Evolutionary conservation across 192 early-diverging fungal genomes (phyloP), one percentile per base, ranked within the genome.

Genomic region (Pilaira anomala): DNA sequence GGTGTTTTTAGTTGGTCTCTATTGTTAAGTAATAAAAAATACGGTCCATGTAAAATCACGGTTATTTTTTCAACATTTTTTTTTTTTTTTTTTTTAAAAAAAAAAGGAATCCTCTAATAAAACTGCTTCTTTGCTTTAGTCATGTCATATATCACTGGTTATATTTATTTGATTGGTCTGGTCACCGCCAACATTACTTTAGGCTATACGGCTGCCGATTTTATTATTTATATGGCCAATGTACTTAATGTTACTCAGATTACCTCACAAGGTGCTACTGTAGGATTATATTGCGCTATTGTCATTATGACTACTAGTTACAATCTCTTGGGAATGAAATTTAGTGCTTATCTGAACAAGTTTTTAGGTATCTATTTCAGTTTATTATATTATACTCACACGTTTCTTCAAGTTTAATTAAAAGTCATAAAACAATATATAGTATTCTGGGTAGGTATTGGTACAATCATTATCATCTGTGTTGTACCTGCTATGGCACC

Each of bases 261-360:
- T 16, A 28, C 72, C 52, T 63, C 69, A n/a, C 60, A 68, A 57
- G 76, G 76, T 7, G 79, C 75, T 40, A 68, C 73, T 4, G 68
- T 80, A 22, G 60, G 76, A 22, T 58, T 80, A 46, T 80, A 76
- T 62, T 72, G 72, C 55, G 52, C 45, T 7, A 55, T 80, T 53
- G 33, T 74, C n/a, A 68, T 78, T 25, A 0, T 68, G 13, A 67
- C 75, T 25, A 72, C 71, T 13, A 33, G 66, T 0, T 72, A 68
- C 39, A 74, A 70, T 19, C 71, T 66, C 24, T 67, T 71, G 48
- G 50, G 74, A n/a, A 66, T 77, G 46, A 65, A 29, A 36, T 60
- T 71, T 3, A 78, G 67, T 24, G 60, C 66, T 4, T 52, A 57
- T 44, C 48, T 80, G 55, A 80, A 80, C 53, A 71, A 53, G 7